Conservation (phyloP, 2,329 filamentous ascomycete genomes). For the Trichoderma afroharzianum region DNA sequence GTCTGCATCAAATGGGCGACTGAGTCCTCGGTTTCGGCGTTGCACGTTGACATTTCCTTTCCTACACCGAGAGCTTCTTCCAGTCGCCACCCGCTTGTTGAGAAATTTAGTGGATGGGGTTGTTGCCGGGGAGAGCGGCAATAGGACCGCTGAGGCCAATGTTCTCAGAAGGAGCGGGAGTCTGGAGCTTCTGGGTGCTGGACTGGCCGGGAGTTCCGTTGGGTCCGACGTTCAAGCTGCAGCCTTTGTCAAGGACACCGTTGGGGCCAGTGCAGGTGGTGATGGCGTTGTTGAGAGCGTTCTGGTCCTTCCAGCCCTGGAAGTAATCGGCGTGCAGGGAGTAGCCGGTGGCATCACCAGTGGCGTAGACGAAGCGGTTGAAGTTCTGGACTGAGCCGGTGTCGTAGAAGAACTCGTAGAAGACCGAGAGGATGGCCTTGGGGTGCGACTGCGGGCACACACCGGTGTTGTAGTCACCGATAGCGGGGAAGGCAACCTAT, state of each 20-base stretch:
- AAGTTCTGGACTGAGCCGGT: constrained; percentile 29
- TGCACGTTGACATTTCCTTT: neutral
- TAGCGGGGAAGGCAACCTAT: constrained; percentile 29
- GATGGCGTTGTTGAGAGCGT: constrained; percentile 25
- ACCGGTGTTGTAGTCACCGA: constrained; percentile 17
- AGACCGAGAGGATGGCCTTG: constrained; percentile 41
- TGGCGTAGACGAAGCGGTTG: constrained; percentile 28
- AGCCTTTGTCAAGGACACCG: constrained; percentile 24
- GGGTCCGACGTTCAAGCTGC: constrained; percentile 27
- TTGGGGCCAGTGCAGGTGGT: constrained; percentile 26
- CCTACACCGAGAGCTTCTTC: neutral
- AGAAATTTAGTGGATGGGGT: constrained; percentile 23
- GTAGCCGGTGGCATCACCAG: constrained; percentile 29
- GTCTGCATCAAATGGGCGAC: neutral
- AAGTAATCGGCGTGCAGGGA: constrained; percentile 31
- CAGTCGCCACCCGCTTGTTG: neutral
- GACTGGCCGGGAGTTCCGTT: constrained; percentile 24
- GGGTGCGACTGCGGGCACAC: constrained; percentile 35
- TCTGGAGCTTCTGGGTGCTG: constrained; percentile 20
- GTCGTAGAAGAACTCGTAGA: constrained; percentile 46
- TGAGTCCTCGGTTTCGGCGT: neutral
- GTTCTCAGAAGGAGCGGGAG: constrained; percentile 24
- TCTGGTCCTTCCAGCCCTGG: constrained; percentile 30
- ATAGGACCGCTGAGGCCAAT: constrained; percentile 26
- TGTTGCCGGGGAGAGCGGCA: constrained; percentile 26